These are phyloP conservation scores for Irpex rosettiformis DNA, from an alignment of 1,284 basidiomycete genomes.

Conservation along the genomic window DNA sequence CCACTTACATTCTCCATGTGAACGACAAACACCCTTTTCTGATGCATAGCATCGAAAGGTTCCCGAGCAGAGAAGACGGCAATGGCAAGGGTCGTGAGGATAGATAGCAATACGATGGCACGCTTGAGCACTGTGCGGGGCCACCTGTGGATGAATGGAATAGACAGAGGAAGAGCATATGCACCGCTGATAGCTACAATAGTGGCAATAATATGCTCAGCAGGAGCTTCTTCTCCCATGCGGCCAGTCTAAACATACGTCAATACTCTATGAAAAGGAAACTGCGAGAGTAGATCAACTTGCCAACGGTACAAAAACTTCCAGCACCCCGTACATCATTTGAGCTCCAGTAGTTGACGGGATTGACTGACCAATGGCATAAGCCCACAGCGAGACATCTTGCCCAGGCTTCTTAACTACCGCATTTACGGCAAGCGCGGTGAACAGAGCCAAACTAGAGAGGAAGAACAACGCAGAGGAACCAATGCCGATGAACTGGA, in stretches of 20 bases:
- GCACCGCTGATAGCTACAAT: slow-evolving; percentile 62
- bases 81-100: slow-evolving; percentile 49
- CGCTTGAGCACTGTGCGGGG: slow-evolving; percentile 44
- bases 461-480: slow-evolving; percentile 69
- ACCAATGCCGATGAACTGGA: slow-evolving; percentile 67
- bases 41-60: slow-evolving; percentile 84
- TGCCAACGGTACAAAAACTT: slow-evolving; percentile 92
- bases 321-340: slow-evolving; percentile 67
- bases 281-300: slow-evolving; percentile 26
- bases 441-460: slow-evolving; percentile 48
- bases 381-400: slow-evolving; percentile 56
- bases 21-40: slow-evolving; percentile 84
- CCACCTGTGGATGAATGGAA: slow-evolving; percentile 79
- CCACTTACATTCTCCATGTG: slow-evolving; percentile 88
- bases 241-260: slow-evolving; percentile 57
- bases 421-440: slow-evolving; percentile 50
- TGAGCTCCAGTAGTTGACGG: slow-evolving; percentile 72
- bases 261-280: slow-evolving; percentile 13
- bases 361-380: slow-evolving; percentile 60
- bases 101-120: slow-evolving; percentile 44
- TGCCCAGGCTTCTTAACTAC: slow-evolving; percentile 30
- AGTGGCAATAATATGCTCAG: slow-evolving; percentile 87
- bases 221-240: slow-evolving; percentile 74
- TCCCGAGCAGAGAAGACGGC: slow-evolving; percentile 59
- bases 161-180: slow-evolving; percentile 59